Evolutionary conservation across 2,329 filamentous ascomycete genomes (phyloP).

Genomic region (Aspergillus fischeri): DNA sequence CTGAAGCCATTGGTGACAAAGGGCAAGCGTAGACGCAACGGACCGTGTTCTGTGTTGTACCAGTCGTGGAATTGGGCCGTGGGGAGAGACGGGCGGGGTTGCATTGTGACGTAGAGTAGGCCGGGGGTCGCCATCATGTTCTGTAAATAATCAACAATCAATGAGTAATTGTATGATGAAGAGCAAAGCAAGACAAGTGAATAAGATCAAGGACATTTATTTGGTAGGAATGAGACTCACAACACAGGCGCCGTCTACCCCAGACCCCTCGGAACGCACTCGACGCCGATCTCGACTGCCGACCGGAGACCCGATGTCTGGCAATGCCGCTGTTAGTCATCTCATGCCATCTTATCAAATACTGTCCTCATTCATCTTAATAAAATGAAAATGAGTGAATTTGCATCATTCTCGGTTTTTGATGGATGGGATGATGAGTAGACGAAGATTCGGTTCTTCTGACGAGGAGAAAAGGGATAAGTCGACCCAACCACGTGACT

Average conservation of each 20-base stretch:
- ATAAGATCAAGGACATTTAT: neutral
- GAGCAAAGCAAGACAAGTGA: neutral
- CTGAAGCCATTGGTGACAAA: slow-evolving; percentile 74
- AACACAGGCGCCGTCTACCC: neutral
- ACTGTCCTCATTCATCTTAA: no score
- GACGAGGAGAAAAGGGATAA: neutral
- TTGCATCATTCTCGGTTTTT: neutral
- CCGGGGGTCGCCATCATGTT: slow-evolving; percentile 50
- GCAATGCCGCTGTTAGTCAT: neutral
- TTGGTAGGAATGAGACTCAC: neutral
- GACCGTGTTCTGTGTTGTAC: slow-evolving; percentile 93
- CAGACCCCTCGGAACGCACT: neutral
- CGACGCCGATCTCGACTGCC: slow-evolving; percentile 21
- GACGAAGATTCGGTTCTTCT: neutral
- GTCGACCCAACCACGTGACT: neutral
- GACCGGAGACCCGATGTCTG: slow-evolving; percentile 7
- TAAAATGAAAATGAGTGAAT: neutral
- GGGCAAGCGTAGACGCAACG: slow-evolving; percentile 69
- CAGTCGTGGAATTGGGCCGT: slow-evolving; percentile 77
- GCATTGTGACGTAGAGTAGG: slow-evolving; percentile 82
- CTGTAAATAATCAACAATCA: neutral
- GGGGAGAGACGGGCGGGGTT: slow-evolving; percentile 64
- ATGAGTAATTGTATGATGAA: neutral
- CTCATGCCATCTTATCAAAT: neutral
- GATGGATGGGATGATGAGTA: neutral